Conservation (phyloP, 139 green algal genomes). For the Asterochloris sp. region DNA sequence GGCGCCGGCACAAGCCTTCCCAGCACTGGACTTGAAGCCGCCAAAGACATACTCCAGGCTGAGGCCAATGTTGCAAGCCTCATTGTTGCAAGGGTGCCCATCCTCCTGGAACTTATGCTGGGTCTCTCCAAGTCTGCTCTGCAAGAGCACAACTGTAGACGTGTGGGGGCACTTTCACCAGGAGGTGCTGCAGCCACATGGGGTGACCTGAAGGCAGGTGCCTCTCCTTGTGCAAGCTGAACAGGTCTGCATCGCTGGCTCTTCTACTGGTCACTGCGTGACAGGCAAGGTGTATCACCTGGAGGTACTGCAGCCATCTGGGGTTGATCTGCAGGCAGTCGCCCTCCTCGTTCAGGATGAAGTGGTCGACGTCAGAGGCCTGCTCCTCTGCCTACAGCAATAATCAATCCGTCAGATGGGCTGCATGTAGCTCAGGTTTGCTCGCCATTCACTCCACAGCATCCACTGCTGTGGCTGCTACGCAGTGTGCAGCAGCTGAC, state of each 20-base stretch:
- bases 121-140: no score
- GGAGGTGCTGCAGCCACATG: no score
- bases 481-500: no score
- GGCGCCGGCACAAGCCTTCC: slow-evolving; percentile 78
- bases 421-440: background rate
- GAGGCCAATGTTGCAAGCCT: slow-evolving; percentile 52
- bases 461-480: no score
- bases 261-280: no score
- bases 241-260: no score
- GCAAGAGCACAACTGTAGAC: background rate
- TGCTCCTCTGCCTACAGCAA: slow-evolving; percentile 46
- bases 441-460: no score
- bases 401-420: background rate
- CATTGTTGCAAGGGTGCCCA: slow-evolving; percentile 64
- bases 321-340: slow-evolving; percentile 61
- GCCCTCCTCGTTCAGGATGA: slow-evolving; percentile 49
- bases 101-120: slow-evolving; percentile 75
- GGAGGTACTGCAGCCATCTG: slow-evolving; percentile 77
- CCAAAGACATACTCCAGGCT: slow-evolving; percentile 90
- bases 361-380: slow-evolving; percentile 83
- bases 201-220: no score
- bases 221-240: no score
- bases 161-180: no score
- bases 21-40: slow-evolving; percentile 80
- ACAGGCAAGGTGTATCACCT: slow-evolving; percentile 13